Percentiles rank a stretch among this genome's conserved stretches.
phyloP scores from a whole-genome alignment of 768 basidiomycete species.

The Rubroboletus satanas region DNA sequence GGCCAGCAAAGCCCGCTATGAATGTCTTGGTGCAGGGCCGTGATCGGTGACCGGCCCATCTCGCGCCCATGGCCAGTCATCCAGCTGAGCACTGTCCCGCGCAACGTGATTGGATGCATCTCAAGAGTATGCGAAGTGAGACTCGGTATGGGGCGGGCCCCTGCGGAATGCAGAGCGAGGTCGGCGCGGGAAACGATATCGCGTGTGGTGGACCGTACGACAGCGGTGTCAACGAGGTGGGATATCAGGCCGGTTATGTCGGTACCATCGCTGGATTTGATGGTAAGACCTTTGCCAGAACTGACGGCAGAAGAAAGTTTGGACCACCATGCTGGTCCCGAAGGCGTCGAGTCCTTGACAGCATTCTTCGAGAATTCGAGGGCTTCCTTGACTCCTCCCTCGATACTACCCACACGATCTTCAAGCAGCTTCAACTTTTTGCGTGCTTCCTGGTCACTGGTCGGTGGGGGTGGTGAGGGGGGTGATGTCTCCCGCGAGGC shows the following conservation, averaged over 20 bases:
- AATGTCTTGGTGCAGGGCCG: slow-evolving; percentile 81
- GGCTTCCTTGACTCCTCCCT: slow-evolving; percentile 66
- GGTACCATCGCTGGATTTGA: slow-evolving; percentile 73
- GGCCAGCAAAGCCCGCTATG: slow-evolving; percentile 93
- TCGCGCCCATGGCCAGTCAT: slow-evolving; percentile 60
- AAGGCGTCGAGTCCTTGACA: slow-evolving; percentile 34
- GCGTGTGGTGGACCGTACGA: slow-evolving; percentile 60
- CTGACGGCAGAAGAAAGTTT: slow-evolving; percentile 50
- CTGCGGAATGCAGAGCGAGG: slow-evolving; percentile 80
- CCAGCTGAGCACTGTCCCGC: slow-evolving; percentile 47
- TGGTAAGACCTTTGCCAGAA: slow-evolving; percentile 47
- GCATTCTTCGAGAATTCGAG: slow-evolving; percentile 59
- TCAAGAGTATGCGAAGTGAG: slow-evolving; percentile 82
- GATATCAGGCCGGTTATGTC: slow-evolving; percentile 68
- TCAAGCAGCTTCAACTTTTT: slow-evolving; percentile 54
- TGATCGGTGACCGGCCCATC: slow-evolving; percentile 78
- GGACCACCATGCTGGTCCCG: slow-evolving; percentile 65
- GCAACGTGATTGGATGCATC: slow-evolving; percentile 50
- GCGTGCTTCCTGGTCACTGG: slow-evolving; percentile 55
- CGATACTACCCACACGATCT: slow-evolving; percentile 56
- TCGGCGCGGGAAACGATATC: slow-evolving; percentile 82
- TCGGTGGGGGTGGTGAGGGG: slow-evolving; percentile 11
- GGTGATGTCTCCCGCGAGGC: slow-evolving; percentile 18
- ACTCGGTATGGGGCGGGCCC: slow-evolving; percentile 74
- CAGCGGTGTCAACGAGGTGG: slow-evolving; percentile 72